These are phyloP conservation scores for Fusarium temperatum DNA, from an alignment of 2,329 filamentous ascomycete species.

Conservation along the genomic window DNA sequence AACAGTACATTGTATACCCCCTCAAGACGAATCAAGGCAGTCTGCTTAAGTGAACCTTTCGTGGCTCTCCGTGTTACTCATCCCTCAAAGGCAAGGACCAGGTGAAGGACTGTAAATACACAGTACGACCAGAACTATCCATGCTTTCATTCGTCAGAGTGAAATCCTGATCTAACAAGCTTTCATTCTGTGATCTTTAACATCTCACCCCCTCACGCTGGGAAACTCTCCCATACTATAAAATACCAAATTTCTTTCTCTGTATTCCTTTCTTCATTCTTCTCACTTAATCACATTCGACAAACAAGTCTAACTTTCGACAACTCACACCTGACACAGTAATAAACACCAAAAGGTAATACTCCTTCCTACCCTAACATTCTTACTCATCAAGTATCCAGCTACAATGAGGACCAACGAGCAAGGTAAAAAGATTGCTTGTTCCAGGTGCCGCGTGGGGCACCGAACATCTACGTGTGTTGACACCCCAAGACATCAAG, in stretches of 20 bases:
- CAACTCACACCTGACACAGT: neutral
- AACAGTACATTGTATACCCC: neutral
- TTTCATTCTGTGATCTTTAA: neutral
- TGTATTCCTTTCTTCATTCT: neutral
- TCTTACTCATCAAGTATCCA: neutral
- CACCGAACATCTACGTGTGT: neutral
- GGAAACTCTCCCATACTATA: neutral
- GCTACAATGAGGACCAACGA: neutral
- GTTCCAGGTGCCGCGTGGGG: neutral
- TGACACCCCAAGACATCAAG: neutral
- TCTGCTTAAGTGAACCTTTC: accelerated
- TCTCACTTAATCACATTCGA: neutral
- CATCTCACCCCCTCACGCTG: neutral
- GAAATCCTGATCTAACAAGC: neutral
- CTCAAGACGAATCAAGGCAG: neutral
- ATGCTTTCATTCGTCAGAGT: neutral
- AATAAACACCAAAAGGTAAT: neutral
- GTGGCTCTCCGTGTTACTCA: neutral
- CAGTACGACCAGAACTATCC: neutral
- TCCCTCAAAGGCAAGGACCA: neutral
- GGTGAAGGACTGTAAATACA: neutral
- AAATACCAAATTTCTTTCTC: neutral
- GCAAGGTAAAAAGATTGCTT: neutral
- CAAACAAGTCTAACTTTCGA: neutral
- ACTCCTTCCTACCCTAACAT: neutral